Base-by-base conservation (phyloP, 495 filamentous ascomycete genomes). In the Baudoinia panamericana region DNA sequence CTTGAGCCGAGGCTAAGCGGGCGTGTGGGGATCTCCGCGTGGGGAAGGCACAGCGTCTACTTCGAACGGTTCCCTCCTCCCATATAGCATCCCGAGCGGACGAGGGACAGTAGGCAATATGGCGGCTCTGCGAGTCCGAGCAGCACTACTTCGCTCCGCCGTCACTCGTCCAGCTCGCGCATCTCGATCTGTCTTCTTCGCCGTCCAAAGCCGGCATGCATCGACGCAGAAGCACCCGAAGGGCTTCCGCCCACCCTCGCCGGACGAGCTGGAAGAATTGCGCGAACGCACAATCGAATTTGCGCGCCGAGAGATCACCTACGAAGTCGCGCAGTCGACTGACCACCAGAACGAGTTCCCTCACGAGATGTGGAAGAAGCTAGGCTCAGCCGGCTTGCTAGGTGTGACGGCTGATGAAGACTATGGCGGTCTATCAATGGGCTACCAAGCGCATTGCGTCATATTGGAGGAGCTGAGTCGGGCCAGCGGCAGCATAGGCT, bases 371-470 rank as follows among this genome's bases (percentile, higher is more conserved):
- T 97, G 90, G 90, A 68, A 70, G 60, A 95, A 93, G 60, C 64
- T 97, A 16, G 90, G 90, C 18, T 76, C 84, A 45, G 90, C 90
- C 30, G 92, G 75, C 63, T 80, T 96, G 41, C 71, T 97, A 15
- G 90, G 90, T 28, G 80, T 95, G 48, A 97, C 90, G 0, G 92
- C 84, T 11, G 84, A 94, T 59, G 88, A 95, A 59, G 80, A 86
- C 29, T 87, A 88, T 37, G 92, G 90, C 28, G 90, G 90, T 3
- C 59, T 96, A 37, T 82, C 71, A 3, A 76, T 96, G 73, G 90
- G 90, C 26, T 97, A 97, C 62, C 92, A 97, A 60, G 92, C 92
- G 21, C 90, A 97, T 56, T 95, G 87, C 57, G 66, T 93, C 4
- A 84, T 95, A 8, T 87, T 97, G 81, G 90, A 97, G 57, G 90